A percentile compares a stretch with the other conserved stretches of the same genome.
Conservation (phyloP, 2,329 filamentous ascomycete genomes). For the Neofusicoccum ribis region DNA sequence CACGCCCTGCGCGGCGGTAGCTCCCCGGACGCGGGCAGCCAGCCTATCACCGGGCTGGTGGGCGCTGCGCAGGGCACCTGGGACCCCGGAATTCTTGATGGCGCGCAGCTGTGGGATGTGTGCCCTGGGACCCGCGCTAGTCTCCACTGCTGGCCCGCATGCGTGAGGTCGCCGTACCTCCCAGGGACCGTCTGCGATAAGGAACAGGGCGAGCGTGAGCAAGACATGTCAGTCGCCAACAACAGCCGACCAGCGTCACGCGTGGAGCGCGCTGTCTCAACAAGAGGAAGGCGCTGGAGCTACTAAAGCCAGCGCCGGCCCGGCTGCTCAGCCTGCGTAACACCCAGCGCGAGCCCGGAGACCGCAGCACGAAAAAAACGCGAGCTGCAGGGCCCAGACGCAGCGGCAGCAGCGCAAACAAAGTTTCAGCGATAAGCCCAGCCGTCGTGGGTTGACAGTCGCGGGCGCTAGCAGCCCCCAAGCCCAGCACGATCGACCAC, state of each 20-base stretch:
- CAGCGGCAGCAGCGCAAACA: background rate
- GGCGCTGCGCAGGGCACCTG: background rate
- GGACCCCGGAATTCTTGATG: background rate
- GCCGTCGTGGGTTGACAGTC: background rate
- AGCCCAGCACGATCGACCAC: conserved; percentile 9
- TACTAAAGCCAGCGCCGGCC: background rate
- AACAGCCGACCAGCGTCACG: conserved; percentile 12
- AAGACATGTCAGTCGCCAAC: conserved; percentile 3
- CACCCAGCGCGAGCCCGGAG: background rate
- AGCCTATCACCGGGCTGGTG: background rate
- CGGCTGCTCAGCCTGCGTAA: background rate
- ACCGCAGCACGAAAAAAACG: background rate
- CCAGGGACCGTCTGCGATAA: conserved; percentile 3
- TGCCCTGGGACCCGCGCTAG: background rate
- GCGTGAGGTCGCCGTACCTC: background rate
- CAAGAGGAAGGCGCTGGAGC: background rate
- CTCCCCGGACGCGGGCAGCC: background rate
- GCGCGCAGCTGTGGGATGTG: conserved; percentile 11
- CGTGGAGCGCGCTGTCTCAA: background rate
- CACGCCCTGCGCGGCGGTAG: too few relatives aligned
- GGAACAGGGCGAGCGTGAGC: background rate
- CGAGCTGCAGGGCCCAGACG: background rate
- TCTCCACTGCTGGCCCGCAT: background rate
- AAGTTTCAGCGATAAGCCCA: conserved; percentile 1
- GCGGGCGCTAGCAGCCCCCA: conserved; percentile 12